These are phyloP conservation scores for Pseudoneurospora amorphoporcata DNA, from an alignment of 495 filamentous ascomycete genomes.

Conservation along the genomic window DNA sequence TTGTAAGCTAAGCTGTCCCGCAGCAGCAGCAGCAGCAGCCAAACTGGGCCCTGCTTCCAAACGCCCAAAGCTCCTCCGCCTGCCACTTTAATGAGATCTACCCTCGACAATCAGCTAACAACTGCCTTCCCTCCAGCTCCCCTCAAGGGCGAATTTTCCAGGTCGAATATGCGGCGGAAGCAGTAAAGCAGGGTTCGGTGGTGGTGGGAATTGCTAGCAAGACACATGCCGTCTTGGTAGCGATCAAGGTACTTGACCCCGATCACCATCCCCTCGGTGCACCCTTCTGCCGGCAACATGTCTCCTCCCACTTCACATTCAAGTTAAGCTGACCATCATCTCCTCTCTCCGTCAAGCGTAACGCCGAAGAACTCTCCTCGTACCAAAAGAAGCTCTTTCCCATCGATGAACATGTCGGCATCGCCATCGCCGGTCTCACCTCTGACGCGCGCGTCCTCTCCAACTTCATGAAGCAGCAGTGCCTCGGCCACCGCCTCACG, in stretches of 20 bases:
- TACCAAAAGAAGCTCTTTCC: conserved; percentile 99
- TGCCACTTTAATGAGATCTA: neutral
- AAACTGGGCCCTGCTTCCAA: conserved; percentile 1
- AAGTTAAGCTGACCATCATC: conserved; percentile 1
- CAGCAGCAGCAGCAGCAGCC: neutral
- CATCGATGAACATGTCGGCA: conserved; percentile 89
- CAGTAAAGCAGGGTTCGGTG: conserved; percentile 97
- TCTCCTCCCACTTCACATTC: neutral
- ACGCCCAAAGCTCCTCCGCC: neutral
- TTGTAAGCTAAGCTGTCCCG: conserved; percentile 53
- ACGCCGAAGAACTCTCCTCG: conserved; percentile 97
- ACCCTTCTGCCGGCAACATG: neutral
- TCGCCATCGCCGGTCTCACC: conserved; percentile 92
- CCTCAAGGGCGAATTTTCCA: conserved; percentile 99
- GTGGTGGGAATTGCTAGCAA: conserved; percentile 96
- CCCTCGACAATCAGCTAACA: conserved; percentile 7
- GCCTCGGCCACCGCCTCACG: conserved; percentile 85
- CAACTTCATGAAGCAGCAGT: conserved; percentile 99
- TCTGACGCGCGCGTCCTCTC: conserved; percentile 98
- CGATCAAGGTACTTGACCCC: conserved; percentile 69
- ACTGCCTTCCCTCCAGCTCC: conserved; percentile 48
- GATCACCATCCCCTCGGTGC: neutral
- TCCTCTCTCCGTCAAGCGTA: conserved; percentile 51
- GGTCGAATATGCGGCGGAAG: conserved; percentile 97
- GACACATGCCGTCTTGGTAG: conserved; percentile 92